These are phyloP conservation scores for Blastocystis sp. DNA, from an alignment of 352 stramenopile species.

Conservation along the genomic window DNA sequence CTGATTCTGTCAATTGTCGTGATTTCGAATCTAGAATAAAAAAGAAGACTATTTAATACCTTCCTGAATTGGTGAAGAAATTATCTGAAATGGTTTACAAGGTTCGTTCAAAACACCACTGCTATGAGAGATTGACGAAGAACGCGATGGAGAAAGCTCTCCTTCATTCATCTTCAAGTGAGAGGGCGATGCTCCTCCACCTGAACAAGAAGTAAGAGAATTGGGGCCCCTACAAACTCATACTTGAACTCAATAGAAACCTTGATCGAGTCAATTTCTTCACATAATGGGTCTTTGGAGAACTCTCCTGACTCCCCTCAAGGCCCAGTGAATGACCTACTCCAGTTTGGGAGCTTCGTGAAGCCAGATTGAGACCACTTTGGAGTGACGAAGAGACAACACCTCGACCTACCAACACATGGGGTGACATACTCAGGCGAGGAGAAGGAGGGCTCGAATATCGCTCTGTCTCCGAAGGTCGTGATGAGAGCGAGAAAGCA, in stretches of 20 bases:
- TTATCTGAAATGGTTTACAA: slow-evolving; percentile 1
- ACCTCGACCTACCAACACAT: slow-evolving; percentile 36
- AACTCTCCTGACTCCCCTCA: background rate
- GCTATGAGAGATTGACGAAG: too few relatives aligned
- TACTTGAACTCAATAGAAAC: too few relatives aligned
- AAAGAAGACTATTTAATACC: background rate
- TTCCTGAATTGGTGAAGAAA: slow-evolving; percentile 2
- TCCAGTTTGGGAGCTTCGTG: background rate
- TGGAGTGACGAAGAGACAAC: background rate
- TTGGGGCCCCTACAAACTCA: too few relatives aligned
- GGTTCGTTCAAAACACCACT: background rate
- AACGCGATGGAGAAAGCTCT: background rate
- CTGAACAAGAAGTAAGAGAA: too few relatives aligned
- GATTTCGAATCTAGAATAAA: background rate
- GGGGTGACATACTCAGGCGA: background rate
- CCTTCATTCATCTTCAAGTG: background rate
- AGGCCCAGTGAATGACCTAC: background rate
- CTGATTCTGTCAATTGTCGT: background rate
- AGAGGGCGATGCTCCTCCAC: background rate
- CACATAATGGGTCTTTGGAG: background rate
- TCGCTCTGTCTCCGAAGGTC: background rate
- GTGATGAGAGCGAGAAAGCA: background rate
- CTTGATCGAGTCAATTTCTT: slow-evolving; percentile 8
- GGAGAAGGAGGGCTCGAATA: background rate
- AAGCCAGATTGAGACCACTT: background rate